Percentiles rank a stretch among this genome's conserved stretches.
These are phyloP conservation scores for Panicum hallii DNA, from an alignment of 202 grass and related monocot species.

Conservation along the genomic window DNA sequence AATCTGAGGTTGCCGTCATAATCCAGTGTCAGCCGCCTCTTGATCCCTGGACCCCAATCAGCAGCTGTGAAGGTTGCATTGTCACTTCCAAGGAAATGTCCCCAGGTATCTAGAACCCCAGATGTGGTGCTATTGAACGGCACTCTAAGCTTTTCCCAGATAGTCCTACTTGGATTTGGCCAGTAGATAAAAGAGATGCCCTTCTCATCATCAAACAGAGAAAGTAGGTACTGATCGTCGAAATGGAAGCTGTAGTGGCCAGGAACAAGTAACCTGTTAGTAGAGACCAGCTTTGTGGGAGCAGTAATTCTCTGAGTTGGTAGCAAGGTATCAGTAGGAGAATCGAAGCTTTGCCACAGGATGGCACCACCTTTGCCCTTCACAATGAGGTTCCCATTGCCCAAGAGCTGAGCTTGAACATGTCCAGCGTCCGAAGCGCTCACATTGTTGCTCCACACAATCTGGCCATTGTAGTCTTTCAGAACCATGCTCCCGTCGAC, in stretches of 20 bases:
- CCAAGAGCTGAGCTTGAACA: constrained; percentile 45
- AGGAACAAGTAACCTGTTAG: constrained; percentile 40
- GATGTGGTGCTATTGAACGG: constrained; percentile 56
- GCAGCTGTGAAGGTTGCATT: constrained; percentile 35
- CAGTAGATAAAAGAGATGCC: constrained; percentile 66
- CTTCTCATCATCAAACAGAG: constrained; percentile 55
- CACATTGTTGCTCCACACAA: constrained; percentile 55
- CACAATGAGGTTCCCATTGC: constrained; percentile 60
- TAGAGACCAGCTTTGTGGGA: constrained; percentile 46
- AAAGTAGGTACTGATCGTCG: constrained; percentile 67
- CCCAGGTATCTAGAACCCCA: constrained; percentile 46
- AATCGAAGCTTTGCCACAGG: constrained; percentile 71
- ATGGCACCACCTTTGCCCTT: constrained; percentile 23
- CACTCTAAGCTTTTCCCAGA: constrained; percentile 43
- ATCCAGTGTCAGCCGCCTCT: constrained; percentile 53
- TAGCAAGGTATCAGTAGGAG: constrained; percentile 65
- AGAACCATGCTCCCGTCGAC: constrained; percentile 49
- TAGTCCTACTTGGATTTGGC: constrained; percentile 38
- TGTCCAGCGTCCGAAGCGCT: background rate
- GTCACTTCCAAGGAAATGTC: constrained; percentile 55
- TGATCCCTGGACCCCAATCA: constrained; percentile 54
- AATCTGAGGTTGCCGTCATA: constrained; percentile 64
- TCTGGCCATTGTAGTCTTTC: constrained; percentile 47
- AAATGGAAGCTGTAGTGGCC: constrained; percentile 62
- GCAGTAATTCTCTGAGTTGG: constrained; percentile 40